Evolutionary conservation across 345 rosid species (phyloP).

Genomic region (Microthlaspi erraticum): DNA sequence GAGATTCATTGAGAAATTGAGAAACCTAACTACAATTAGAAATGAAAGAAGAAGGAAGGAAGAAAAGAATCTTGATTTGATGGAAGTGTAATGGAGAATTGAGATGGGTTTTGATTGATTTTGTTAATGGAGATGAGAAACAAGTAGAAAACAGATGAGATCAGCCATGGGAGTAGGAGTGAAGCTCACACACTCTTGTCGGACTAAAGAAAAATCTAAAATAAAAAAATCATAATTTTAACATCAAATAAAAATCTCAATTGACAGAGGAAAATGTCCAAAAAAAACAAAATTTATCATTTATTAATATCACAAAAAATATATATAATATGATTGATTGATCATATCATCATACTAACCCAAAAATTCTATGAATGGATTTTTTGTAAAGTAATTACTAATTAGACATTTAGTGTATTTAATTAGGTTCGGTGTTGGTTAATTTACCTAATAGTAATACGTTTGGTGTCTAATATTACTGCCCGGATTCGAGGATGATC

Average conservation of each 20-base stretch:
- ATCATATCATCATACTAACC: neutral
- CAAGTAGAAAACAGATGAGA: slow-evolving; percentile 19
- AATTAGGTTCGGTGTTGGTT: slow-evolving; percentile 5
- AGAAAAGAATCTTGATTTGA: slow-evolving; percentile 6
- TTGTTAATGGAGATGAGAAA: slow-evolving; percentile 31
- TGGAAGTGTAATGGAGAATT: slow-evolving; percentile 20
- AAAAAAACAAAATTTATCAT: neutral
- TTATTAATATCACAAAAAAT: neutral
- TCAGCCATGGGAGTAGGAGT: slow-evolving; percentile 43
- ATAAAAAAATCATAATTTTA: neutral
- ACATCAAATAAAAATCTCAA: neutral
- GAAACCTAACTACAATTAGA: neutral
- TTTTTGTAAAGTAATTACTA: slow-evolving; percentile 13
- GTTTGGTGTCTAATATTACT: neutral
- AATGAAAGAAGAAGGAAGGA: neutral
- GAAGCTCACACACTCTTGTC: slow-evolving; percentile 47
- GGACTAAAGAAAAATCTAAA: slow-evolving; percentile 28
- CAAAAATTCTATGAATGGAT: neutral
- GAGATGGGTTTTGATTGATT: slow-evolving; percentile 32
- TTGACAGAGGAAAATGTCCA: neutral
- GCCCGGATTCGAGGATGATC: neutral
- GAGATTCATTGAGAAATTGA: slow-evolving; percentile 49
- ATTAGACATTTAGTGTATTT: slow-evolving; percentile 19
- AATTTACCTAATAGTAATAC: slow-evolving; percentile 20
- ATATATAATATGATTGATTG: too few relatives aligned